Percentiles rank a stretch among this genome's conserved stretches.
Conservation (phyloP, 495 filamentous ascomycete genomes). For the Podospora conica region DNA sequence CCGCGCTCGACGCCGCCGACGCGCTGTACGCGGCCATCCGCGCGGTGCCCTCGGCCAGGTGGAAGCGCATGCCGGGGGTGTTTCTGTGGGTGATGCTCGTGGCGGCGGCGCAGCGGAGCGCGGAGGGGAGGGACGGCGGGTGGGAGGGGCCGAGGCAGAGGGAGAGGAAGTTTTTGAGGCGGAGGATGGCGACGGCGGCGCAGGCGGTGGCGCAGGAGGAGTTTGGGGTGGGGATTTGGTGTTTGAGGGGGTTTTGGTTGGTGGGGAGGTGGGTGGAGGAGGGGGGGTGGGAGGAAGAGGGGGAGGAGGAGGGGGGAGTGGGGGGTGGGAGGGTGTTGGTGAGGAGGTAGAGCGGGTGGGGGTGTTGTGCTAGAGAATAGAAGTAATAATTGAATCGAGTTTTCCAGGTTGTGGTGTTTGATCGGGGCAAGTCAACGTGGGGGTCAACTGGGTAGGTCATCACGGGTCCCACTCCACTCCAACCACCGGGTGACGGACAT, state of each 20-base stretch:
- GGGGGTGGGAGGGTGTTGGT: not conserved
- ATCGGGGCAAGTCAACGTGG: not conserved
- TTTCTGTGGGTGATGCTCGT: slow-evolving; percentile 23
- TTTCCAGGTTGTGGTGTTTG: too few species aligned
- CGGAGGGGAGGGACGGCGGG: not conserved
- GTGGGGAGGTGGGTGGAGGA: slow-evolving; percentile 16
- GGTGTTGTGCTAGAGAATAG: too few species aligned
- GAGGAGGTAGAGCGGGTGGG: not conserved
- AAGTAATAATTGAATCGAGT: not conserved
- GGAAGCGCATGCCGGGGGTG: slow-evolving; percentile 22
- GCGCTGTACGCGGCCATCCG: slow-evolving; percentile 5
- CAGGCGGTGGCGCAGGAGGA: slow-evolving; percentile 22
- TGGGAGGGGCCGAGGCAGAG: slow-evolving; percentile 4
- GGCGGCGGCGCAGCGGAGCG: slow-evolving; percentile 9
- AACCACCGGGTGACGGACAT: too few species aligned
- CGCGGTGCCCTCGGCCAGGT: slow-evolving; percentile 1
- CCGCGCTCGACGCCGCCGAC: not conserved
- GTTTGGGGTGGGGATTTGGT: slow-evolving; percentile 17
- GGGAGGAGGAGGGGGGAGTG: too few species aligned
- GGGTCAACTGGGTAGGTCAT: not conserved
- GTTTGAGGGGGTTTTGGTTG: slow-evolving; percentile 21
- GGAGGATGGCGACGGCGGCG: slow-evolving; percentile 22
- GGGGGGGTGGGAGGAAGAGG: not conserved
- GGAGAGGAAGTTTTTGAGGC: slow-evolving; percentile 15
- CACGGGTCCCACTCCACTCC: not conserved